Evolutionary conservation across 1,139 yeast species (phyloP).

Genomic region (Candida glucosophila): DNA sequence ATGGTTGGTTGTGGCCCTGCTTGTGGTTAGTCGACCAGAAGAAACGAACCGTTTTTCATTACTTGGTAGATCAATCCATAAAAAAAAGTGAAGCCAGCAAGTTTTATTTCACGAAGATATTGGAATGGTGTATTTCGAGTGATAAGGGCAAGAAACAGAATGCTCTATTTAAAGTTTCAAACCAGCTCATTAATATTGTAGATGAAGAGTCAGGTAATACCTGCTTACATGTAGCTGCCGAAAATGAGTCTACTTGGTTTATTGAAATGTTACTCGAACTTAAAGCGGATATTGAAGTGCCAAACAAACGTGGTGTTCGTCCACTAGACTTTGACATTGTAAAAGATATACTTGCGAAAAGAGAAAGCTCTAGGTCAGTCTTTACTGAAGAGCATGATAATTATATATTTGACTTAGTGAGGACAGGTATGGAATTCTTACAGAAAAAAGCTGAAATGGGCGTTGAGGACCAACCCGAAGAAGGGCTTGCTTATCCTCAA

Average conservation of each 20-base stretch:
- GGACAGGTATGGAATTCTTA: conserved; percentile 27
- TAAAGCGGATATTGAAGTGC: conserved; percentile 73
- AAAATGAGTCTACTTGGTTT: conserved; percentile 75
- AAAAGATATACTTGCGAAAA: conserved; percentile 21
- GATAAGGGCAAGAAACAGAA: conserved; percentile 23
- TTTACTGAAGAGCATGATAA: conserved; percentile 12
- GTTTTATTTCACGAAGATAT: conserved; percentile 66
- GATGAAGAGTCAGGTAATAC: conserved; percentile 80
- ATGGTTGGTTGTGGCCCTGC: conserved; percentile 29
- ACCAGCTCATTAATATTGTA: conserved; percentile 62
- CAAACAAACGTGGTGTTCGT: conserved; percentile 78
- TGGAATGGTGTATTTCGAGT: conserved; percentile 64
- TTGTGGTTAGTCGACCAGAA: conserved; percentile 28
- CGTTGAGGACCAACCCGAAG: conserved; percentile 5
- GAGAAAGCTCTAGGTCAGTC: conserved; percentile 10
- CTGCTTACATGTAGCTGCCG: conserved; percentile 81
- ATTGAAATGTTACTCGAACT: conserved; percentile 74
- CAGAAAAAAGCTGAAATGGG: conserved; percentile 21
- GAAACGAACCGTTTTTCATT: conserved; percentile 30
- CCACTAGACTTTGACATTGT: conserved; percentile 78
- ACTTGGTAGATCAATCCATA: conserved; percentile 19
- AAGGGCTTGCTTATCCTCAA: background rate
- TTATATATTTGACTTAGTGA: conserved; percentile 26
- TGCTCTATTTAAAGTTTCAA: conserved; percentile 53
- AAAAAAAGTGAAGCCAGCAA: conserved; percentile 32